phyloP scores from a whole-genome alignment of 2,329 filamentous ascomycete genomes.

The Alternaria brassicae region DNA sequence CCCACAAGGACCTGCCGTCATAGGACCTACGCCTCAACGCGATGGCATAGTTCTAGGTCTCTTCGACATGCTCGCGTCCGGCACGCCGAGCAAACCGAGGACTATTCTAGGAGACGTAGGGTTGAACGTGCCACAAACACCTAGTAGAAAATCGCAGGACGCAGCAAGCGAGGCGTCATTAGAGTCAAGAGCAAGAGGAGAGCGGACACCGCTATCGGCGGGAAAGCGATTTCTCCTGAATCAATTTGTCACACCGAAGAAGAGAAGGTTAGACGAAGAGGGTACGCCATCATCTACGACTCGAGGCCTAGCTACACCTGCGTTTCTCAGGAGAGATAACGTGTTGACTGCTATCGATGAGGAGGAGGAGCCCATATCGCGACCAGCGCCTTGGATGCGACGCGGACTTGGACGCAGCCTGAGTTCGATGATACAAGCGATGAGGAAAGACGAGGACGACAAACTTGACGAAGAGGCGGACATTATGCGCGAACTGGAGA shows the following conservation, averaged over 20 bases:
- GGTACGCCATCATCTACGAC: conserved; percentile 45
- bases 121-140: conserved; percentile 48
- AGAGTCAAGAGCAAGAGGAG: conserved; percentile 40
- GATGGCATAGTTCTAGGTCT: conserved; percentile 79
- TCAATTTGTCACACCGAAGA: conserved; percentile 67
- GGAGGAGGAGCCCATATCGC: conserved; percentile 51
- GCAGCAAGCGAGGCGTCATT: conserved; percentile 37
- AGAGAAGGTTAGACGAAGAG: conserved; percentile 53
- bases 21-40: conserved; percentile 81
- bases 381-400: conserved; percentile 53
- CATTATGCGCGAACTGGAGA: conserved; percentile 74
- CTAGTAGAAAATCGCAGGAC: conserved; percentile 44
- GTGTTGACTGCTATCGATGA: conserved; percentile 64
- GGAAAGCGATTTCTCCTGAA: conserved; percentile 69
- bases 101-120: conserved; percentile 40
- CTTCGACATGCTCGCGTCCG: conserved; percentile 73
- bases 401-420: conserved; percentile 68
- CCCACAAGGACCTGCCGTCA: conserved; percentile 47
- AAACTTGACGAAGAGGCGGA: conserved; percentile 75
- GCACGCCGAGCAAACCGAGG: conserved; percentile 50
- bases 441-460: conserved; percentile 64
- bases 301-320: conserved; percentile 69
- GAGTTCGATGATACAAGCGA: conserved; percentile 74
- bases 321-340: conserved; percentile 68
- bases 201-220: conserved; percentile 59